A percentile compares a stretch with the other conserved stretches of the same genome.
Conservation (phyloP, 2,329 filamentous ascomycete species). For the Onygenales sp. region DNA sequence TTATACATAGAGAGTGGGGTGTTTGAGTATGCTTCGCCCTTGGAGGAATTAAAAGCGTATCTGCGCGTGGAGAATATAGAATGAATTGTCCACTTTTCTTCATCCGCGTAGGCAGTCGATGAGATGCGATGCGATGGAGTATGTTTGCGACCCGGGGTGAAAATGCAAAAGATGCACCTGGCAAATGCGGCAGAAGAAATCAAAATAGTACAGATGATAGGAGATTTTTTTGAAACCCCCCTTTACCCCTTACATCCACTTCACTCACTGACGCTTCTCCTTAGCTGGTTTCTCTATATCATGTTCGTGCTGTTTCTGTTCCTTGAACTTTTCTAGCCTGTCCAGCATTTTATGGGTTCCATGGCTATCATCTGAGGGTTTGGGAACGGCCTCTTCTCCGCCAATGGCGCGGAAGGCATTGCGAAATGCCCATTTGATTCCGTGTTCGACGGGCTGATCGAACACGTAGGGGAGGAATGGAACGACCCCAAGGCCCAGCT, state of each 20-base stretch:
- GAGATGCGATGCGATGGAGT: not conserved
- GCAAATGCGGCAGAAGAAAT: not conserved
- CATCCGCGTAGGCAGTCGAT: not conserved
- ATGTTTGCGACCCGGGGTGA: too few species aligned
- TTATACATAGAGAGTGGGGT: not conserved
- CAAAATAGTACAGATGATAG: not conserved
- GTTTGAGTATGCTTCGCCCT: not conserved
- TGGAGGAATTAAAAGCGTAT: not conserved
- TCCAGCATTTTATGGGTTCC: conserved; percentile 13
- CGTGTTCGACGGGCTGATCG: conserved; percentile 85
- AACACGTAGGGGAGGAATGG: conserved; percentile 78
- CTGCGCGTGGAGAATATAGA: not conserved
- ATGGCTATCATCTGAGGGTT: conserved; percentile 8
- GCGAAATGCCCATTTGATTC: conserved; percentile 84
- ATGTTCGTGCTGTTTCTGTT: conserved; percentile 18
- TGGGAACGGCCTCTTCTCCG: conserved; percentile 47
- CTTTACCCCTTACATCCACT: not conserved
- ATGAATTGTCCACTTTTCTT: not conserved
- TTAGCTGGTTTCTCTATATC: conserved; percentile 14
- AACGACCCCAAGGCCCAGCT: conserved; percentile 61
- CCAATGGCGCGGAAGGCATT: conserved; percentile 67
- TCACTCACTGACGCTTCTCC: conserved; percentile 8
- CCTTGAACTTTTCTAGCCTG: conserved; percentile 14
- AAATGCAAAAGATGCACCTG: not conserved
- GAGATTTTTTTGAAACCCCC: not conserved